phyloP scores from a whole-genome alignment of 1,284 basidiomycete genomes.

The Ganoderma meredithae region DNA sequence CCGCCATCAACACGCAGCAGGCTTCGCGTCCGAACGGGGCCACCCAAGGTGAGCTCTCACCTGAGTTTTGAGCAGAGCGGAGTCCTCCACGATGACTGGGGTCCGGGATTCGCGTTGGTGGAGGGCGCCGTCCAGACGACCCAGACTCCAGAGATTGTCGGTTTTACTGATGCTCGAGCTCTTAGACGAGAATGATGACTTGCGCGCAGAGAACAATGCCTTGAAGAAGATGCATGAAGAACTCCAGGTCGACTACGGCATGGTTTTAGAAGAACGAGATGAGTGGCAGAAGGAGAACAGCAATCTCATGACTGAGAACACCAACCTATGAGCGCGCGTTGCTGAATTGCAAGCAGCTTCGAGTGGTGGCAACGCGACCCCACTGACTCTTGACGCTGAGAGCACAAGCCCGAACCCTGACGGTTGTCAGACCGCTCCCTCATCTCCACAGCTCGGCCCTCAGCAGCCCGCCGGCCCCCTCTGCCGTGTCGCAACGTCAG shows the following conservation, averaged over 20 bases:
- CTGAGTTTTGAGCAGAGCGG: too few species aligned
- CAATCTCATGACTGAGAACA: neutral
- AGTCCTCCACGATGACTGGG: too few species aligned
- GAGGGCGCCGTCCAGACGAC: too few species aligned
- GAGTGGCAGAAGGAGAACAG: neutral
- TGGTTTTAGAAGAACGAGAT: neutral
- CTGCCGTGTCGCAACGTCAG: neutral
- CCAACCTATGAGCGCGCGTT: neutral
- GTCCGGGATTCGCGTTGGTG: too few species aligned
- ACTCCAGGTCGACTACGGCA: neutral
- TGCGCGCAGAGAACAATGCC: neutral
- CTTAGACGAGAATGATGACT: neutral
- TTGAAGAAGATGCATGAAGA: neutral
- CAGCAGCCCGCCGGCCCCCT: neutral
- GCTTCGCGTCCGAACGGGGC: too few species aligned
- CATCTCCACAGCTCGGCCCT: neutral
- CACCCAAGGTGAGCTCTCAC: too few species aligned
- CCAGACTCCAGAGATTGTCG: too few species aligned
- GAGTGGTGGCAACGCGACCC: neutral
- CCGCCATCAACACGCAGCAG: too few species aligned
- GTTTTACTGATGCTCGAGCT: too few species aligned
- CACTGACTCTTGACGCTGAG: neutral
- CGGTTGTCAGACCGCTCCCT: neutral
- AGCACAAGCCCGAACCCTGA: neutral
- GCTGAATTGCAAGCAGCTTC: neutral